Conservation (phyloP, 2,329 filamentous ascomycete genomes). For the Fusarium abutilonis region DNA sequence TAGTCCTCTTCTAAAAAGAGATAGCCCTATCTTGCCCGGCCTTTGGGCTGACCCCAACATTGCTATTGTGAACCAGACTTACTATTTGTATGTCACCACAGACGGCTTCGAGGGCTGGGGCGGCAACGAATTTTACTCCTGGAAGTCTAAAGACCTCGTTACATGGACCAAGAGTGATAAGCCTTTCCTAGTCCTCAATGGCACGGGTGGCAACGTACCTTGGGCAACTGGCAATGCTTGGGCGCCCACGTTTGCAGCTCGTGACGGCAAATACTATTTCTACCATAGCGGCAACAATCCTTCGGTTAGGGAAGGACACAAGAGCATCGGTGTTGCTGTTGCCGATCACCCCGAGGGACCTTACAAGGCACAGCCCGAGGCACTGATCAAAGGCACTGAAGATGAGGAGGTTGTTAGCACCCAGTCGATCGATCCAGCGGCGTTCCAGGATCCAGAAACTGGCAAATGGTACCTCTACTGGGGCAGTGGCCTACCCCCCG, state of each 20-base stretch:
- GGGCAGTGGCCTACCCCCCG: slow-evolving; percentile 57
- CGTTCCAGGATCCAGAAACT: slow-evolving; percentile 67
- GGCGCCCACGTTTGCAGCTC: slow-evolving; percentile 70
- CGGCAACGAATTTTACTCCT: slow-evolving; percentile 58
- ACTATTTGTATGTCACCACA: slow-evolving; percentile 60
- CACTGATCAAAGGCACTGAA: slow-evolving; percentile 56
- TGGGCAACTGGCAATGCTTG: slow-evolving; percentile 74
- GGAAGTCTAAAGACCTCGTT: slow-evolving; percentile 57
- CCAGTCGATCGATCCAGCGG: slow-evolving; percentile 68
- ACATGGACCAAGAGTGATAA: slow-evolving; percentile 54
- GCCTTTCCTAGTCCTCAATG: slow-evolving; percentile 58
- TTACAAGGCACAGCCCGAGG: slow-evolving; percentile 62
- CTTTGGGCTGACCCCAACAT: slow-evolving; percentile 60
- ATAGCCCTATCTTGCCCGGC: slow-evolving; percentile 52
- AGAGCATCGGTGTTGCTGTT: slow-evolving; percentile 70
- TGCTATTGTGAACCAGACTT: slow-evolving; percentile 54
- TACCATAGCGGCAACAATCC: slow-evolving; percentile 67
- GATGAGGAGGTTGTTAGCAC: slow-evolving; percentile 57
- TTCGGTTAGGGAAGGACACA: slow-evolving; percentile 58
- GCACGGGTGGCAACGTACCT: slow-evolving; percentile 63
- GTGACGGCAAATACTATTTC: slow-evolving; percentile 70
- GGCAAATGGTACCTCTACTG: slow-evolving; percentile 71
- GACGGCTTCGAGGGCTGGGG: slow-evolving; percentile 58
- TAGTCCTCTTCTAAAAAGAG: slow-evolving; percentile 18
- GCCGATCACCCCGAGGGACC: slow-evolving; percentile 67